Base-by-base conservation (phyloP, 495 filamentous ascomycete genomes). In the Cenococcum geophilum region DNA sequence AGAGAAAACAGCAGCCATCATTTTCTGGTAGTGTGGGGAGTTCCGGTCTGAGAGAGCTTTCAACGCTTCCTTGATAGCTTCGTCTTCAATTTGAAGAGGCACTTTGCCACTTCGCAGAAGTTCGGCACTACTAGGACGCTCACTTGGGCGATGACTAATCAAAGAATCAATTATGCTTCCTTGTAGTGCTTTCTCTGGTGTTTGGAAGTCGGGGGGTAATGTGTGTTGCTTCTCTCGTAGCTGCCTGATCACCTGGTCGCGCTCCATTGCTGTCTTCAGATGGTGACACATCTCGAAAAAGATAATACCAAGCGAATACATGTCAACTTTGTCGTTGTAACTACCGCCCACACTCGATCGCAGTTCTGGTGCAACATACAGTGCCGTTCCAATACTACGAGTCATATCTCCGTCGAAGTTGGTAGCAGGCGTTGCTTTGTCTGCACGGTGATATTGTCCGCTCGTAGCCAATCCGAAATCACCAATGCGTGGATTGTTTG, bases 261-360 rank as follows among this genome's bases (percentile, higher is more conserved):
- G 83, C 73, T 97, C 91, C 91, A 97, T 97, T 0, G 84, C 87
- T 0, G 88, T 84, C 53, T 86, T 84, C 2, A 95, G 78, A 27
- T 85, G 78, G 67, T 91, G 85, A 63, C 88, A 93, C 92, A 98
- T 97, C 72, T 98, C 93, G 66, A 97, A 96, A 74, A 98, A 95
- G 59, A 98, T 97, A 49, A 98, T 87, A 10, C 93, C 93, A 32
- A 98, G 76, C 0, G 95, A 97, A 70, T 91, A 98, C 92, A 98
- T 96, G 83, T 97, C 92, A 10, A 96, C 92, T 73, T 96, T 97
- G 59, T 91, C 87, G 58, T 88, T 92, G 70, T 97, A 97, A 21
- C 83, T 83, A 5, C 86, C 89, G 22, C 77, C 79, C 12, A 83
- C 85, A 8, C 74, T 74, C 10, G 88, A 86, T 60, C 88, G 83